Percentiles rank a stretch among this genome's conserved stretches.
Conservation (phyloP, 805 yeast species). For the Candida odintsovae region DNA sequence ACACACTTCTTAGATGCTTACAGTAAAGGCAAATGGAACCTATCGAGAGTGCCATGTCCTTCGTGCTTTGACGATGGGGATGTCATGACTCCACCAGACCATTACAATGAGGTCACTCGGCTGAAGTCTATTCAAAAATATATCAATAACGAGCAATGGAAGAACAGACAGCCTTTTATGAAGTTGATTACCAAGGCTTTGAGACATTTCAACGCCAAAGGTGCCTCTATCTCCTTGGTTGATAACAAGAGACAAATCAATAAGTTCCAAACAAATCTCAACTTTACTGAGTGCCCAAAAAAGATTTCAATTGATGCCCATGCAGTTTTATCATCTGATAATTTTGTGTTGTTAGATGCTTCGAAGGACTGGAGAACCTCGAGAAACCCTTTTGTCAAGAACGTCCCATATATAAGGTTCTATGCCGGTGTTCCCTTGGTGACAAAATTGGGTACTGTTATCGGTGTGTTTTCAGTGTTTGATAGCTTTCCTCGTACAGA, state of each 20-base stretch:
- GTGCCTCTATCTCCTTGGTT: constrained; percentile 56
- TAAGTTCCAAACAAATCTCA: constrained; percentile 43
- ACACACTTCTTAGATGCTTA: constrained; percentile 53
- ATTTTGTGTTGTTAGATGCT: constrained; percentile 54
- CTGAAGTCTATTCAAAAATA: constrained; percentile 37
- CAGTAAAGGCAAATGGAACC: constrained; percentile 49
- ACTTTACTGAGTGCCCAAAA: constrained; percentile 46
- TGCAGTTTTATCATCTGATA: constrained; percentile 51
- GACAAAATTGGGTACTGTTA: constrained; percentile 32
- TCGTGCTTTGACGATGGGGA: constrained; percentile 40
- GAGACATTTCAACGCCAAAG: constrained; percentile 38
- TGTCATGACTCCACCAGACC: constrained; percentile 55
- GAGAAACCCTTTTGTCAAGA: constrained; percentile 57
- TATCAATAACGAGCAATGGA: constrained; percentile 44
- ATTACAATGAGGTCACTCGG: constrained; percentile 43
- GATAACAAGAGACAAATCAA: constrained; percentile 42
- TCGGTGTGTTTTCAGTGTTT: constrained; percentile 58
- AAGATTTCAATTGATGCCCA: constrained; percentile 62
- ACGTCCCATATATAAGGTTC: constrained; percentile 52
- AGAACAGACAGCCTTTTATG: constrained; percentile 32
- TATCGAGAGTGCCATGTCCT: constrained; percentile 52
- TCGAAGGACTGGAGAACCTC: constrained; percentile 64
- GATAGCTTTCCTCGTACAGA: constrained; percentile 38
- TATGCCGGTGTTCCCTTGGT: constrained; percentile 62
- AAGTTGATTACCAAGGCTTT: constrained; percentile 32